Evolutionary conservation across 345 rosid species (phyloP), one percentile per base, ranked within the genome.

Genomic region (Citropsis articulata): DNA sequence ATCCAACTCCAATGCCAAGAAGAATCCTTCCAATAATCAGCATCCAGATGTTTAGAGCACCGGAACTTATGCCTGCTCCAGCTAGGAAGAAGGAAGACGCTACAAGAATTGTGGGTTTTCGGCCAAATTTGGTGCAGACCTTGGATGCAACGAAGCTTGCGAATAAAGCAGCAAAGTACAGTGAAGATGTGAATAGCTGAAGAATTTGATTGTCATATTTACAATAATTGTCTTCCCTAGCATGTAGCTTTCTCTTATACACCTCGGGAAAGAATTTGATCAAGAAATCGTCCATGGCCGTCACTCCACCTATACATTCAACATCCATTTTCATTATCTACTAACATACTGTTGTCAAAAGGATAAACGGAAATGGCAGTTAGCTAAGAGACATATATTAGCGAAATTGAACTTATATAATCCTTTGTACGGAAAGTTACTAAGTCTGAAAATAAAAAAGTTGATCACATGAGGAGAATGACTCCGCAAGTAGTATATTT

Each of bases 281-380:
- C 83, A 87, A 73, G 73, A 90, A 90, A 50, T 87, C 93, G 28
- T 90, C 90, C 87, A 87, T 83, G 62, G 85, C 83, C 9, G 89
- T 85, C 24, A 90, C 91, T 22, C 89, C 93, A 9, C 93, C 91
- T 53, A 18, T 87, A 60, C 9, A 75, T 13, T 24, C 53, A 25
- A 21, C n/a, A 28, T 13, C 9, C 14, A 21, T 28, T 45, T 13
- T 13, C 50, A 45, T 45, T 13, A 13, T 45, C 50, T 45, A 45
- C 50, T 13, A 45, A 3, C 50, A 45, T 13, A 45, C 0, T 45
- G 16, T 1, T 12, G 1, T 45, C 50, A 45, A 13, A 45, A 13
- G 50, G 50, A 0, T 45, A 45, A 3, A 45, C 18, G 50, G 50
- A 13, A 45, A 42, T 2, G 14, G 48, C 13, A 10, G 7, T 42